Evolutionary conservation across 139 green algal species (phyloP).

Genomic region (Marvania coccoides): DNA sequence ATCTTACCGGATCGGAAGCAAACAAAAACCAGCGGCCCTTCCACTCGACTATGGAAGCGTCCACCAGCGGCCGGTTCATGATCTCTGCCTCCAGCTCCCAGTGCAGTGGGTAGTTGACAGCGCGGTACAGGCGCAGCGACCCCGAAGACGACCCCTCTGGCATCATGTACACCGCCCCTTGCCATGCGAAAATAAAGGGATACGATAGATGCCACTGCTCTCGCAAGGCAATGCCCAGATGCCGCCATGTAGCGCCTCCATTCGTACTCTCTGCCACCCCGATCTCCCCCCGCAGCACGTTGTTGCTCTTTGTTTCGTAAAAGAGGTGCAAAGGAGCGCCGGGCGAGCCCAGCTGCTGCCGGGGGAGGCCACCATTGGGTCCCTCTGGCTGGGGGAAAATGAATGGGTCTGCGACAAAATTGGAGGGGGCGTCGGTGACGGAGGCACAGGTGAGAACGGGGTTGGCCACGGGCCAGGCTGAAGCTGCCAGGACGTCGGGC

Average conservation of each 20-base stretch:
- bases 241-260: conserved; percentile 20
- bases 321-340: conserved; percentile 28
- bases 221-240: conserved; percentile 31
- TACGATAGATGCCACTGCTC: conserved; percentile 42
- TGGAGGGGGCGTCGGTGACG: conserved; percentile 5
- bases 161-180: conserved; percentile 35
- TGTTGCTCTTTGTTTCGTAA: conserved; percentile 30
- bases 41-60: conserved; percentile 19
- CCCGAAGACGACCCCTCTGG: conserved; percentile 26
- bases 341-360: no score
- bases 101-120: conserved; percentile 14
- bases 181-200: conserved; percentile 30
- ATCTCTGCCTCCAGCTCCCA: conserved; percentile 19
- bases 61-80: conserved; percentile 15
- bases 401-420: conserved; percentile 5
- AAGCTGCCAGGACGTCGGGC: not conserved
- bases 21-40: conserved; percentile 31
- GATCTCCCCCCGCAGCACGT: conserved; percentile 25
- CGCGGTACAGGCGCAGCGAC: conserved; percentile 25
- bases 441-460: conserved; percentile 23
- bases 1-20: conserved; percentile 11
- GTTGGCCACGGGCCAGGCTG: conserved; percentile 16
- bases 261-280: conserved; percentile 21
- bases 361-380: no score
- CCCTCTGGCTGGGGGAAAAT: not conserved